Base-by-base conservation (phyloP, 768 basidiomycete species). In the Pleurotus tuber-regium region DNA sequence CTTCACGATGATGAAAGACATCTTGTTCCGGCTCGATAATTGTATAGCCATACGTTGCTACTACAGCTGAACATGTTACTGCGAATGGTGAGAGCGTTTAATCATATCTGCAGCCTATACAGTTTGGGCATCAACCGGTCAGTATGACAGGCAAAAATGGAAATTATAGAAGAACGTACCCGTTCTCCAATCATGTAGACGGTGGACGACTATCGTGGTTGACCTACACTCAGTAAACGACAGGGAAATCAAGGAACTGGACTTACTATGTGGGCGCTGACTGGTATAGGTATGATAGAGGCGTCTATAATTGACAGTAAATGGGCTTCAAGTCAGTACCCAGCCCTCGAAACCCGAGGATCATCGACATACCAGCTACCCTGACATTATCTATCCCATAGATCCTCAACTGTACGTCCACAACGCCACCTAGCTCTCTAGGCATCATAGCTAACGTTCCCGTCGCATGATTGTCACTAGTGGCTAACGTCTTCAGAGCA, bases 361-460 rank as follows among this genome's bases (percentile, higher is more conserved):
- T 2, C 4, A 6, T 9, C 9, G 21, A 58, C 63, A 9, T 43
- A 65, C 64, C 65, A n/a, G 64, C 67, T 35, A 71, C 67, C 6
- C 71, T 60, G 4, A 71, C 62, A 42, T 72, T 72, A 11, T 49
- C 51, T 4, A 62, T 62, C 4, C 70, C 72, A 57, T 73, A 70
- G 2, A 73, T 64, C 50, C 51, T 64, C 46, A 73, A 54, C n/a
- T 58, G 39, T 7, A 65, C 57, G 51, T 71, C 68, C 2, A 73
- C 72, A 10, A 71, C 70, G 0, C 72, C 71, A 2, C 74, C 75
- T 29, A 68, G 50, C 21, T 63, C 64, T 44, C 53, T 54, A 7
- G 75, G 73, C 61, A 74, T 60, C 73, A 77, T 75, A 8, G 70
- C 60, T 49, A 68, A 52, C 3, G 73, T 69, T 5, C 73, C 70